Base-by-base conservation (phyloP, 2,329 filamentous ascomycete species). In the Diaporthe longicolla region DNA sequence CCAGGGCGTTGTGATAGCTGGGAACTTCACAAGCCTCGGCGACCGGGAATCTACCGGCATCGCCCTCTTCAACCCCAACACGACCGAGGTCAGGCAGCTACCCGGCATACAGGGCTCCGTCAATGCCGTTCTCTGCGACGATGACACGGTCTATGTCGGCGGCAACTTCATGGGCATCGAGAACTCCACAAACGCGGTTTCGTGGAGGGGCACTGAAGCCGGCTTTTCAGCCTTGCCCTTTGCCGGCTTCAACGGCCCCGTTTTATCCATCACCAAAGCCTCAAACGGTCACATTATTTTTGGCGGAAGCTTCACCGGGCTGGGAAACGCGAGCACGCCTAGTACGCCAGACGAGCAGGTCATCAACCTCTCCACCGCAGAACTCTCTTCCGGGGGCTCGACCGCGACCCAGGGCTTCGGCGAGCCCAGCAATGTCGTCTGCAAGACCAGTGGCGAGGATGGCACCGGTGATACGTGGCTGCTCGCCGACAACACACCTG, bases 1-100 rank as follows among this genome's bases (percentile, higher is more conserved):
- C 73, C 87, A 89, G n/a, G 93, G 93, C 54, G 90, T 98, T 37
- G 89, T 98, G 63, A 89, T 99, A 21, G 97, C 94, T 72, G 97
- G 97, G 63, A 98, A 98, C 85, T 99, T 99, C 82, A 98, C 97
- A 43, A 97, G 94, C 82, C 85, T 99, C 76, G 94, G 92, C 74
- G 92, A 92, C 74, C 88, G 93, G 73, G 86, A 94, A 80, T 94
- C 95, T 2, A 91, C 91, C 70, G 94, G 94, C 58, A 90, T 97
- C 73, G 97, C 95, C 32, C 82, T 97, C 61, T 95, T 95, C 84
- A 91, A 98, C 81, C 91, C 94, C 4, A 90, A 91, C 76, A 93
- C 91, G 6, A 90, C 90, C 58, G 83, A 89, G 50, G 87, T 98
- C 66, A 93, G 90, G 1, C 88, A 95, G n/a, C 84, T 98, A 52